phyloP scores from a whole-genome alignment of 2,329 filamentous ascomycete genomes.

The Elsinoe fawcettii region DNA sequence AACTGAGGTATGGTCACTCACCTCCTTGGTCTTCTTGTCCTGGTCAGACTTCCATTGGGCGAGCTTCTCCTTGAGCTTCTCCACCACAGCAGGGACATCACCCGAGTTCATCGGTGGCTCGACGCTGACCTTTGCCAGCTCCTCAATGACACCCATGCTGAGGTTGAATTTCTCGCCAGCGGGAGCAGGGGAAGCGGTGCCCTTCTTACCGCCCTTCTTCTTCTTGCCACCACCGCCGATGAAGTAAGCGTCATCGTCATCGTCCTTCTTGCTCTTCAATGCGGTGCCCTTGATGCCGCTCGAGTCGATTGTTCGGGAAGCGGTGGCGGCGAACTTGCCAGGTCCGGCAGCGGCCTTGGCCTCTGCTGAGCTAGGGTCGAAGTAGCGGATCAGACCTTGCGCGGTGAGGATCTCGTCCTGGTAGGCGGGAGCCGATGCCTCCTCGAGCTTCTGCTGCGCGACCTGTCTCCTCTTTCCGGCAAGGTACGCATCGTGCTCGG shows the following conservation, averaged over 20 bases:
- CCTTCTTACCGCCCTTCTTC: slow-evolving; percentile 78
- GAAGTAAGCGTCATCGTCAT: slow-evolving; percentile 82
- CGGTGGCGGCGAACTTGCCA: slow-evolving; percentile 68
- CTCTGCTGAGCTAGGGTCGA: slow-evolving; percentile 63
- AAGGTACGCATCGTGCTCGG: slow-evolving; percentile 67
- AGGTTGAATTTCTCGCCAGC: slow-evolving; percentile 65
- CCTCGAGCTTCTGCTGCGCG: slow-evolving; percentile 67
- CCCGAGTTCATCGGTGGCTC: slow-evolving; percentile 80
- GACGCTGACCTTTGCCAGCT: slow-evolving; percentile 74
- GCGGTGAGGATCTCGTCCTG: slow-evolving; percentile 85
- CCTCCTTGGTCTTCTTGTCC: slow-evolving; percentile 79
- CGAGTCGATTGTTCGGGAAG: slow-evolving; percentile 76
- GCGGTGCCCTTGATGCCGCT: slow-evolving; percentile 77
- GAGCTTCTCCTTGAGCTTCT: slow-evolving; percentile 90
- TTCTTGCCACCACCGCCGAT: slow-evolving; percentile 65
- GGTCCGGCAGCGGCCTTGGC: slow-evolving; percentile 56
- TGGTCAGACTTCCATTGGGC: slow-evolving; percentile 88
- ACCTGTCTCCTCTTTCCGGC: slow-evolving; percentile 68
- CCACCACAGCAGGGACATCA: slow-evolving; percentile 69
- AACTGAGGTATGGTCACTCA: slow-evolving; percentile 39
- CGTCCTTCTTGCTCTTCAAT: slow-evolving; percentile 66
- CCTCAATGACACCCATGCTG: slow-evolving; percentile 84
- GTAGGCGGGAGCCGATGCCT: slow-evolving; percentile 80
- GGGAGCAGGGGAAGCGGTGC: slow-evolving; percentile 31
- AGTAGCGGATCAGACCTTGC: slow-evolving; percentile 80